phyloP scores from a whole-genome alignment of 805 yeast genomes.

The Myxozyma geophila region DNA sequence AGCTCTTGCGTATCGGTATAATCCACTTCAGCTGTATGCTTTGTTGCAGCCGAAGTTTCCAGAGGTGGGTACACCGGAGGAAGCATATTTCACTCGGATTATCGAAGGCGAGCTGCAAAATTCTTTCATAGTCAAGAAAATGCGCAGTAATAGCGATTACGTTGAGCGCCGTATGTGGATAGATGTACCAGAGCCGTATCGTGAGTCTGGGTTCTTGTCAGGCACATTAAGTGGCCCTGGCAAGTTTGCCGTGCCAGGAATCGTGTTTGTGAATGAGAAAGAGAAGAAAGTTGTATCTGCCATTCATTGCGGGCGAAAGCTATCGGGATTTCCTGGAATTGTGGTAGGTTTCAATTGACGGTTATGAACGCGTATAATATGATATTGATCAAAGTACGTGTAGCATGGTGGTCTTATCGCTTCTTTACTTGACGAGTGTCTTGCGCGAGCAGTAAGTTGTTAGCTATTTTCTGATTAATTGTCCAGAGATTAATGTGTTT shows the following conservation, averaged over 20 bases:
- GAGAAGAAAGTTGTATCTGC: conserved; percentile 62
- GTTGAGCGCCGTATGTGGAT: conserved; percentile 40
- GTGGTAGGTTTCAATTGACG: conserved; percentile 23
- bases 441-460: conserved; percentile 44
- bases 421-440: conserved; percentile 79
- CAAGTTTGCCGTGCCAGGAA: conserved; percentile 75
- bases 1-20: conserved; percentile 19
- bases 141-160: conserved; percentile 33
- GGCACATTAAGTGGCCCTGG: conserved; percentile 73
- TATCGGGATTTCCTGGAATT: conserved; percentile 54
- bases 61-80: conserved; percentile 23
- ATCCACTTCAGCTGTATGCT: conserved; percentile 18
- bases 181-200: conserved; percentile 36
- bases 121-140: conserved; percentile 36
- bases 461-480: neutral
- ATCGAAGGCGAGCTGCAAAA: conserved; percentile 30
- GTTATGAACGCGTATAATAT: neutral
- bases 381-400: conserved; percentile 45
- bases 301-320: conserved; percentile 66
- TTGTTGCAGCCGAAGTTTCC: conserved; percentile 24
- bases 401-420: conserved; percentile 77
- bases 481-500: neutral
- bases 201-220: conserved; percentile 47
- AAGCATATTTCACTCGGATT: conserved; percentile 1
- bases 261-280: conserved; percentile 58